Base-by-base conservation (phyloP, 306 rosid species). In the Vigna trinervia region DNA sequence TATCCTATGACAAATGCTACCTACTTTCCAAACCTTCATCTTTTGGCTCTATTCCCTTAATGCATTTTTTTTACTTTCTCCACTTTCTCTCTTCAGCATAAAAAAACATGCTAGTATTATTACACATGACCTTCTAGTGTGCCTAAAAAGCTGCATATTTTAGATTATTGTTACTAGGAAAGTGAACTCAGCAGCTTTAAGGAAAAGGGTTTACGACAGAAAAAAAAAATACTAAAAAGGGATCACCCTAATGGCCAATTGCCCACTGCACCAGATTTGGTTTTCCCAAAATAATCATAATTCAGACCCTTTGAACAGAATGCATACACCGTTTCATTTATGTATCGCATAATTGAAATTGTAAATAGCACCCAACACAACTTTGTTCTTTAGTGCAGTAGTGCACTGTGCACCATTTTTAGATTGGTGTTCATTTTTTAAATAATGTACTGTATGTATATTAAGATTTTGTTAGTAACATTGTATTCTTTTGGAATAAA, bases 111-210 rank as follows among this genome's bases (percentile, higher is more conserved):
- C 46, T 78, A 5, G 34, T 78, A 2, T 22, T 38, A 17, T 65
- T 22, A 10, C 56, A 32, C n/a, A 10, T 56, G 34, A 54, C 6
- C 36, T 52, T 57, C 50, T 73, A 64, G 66, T 32, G 51, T 59
- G 12, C 34, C 77, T 28, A 73, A 47, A 78, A 73, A 60, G 76
- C 38, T 38, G 69, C 57, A 23, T 36, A 56, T 30, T 53, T 53
- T 71, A 56, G 48, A 54, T 63, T 76, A 45, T 71, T 63, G 9
- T 72, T 77, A 64, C 65, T 53, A 2, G 74, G 41, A 57, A 47
- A 72, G 66, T 77, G 76, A 77, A 76, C 73, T 81, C 26, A 13
- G 59, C 82, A 63, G 65, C 82, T 82, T 82, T 72, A 53, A 26
- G 11, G 17, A 11, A 64, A 82, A 61, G 54, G 50, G 38, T 46